Base-by-base conservation (phyloP, 1,284 basidiomycete species). In the Pseudozyma flocculosa region DNA sequence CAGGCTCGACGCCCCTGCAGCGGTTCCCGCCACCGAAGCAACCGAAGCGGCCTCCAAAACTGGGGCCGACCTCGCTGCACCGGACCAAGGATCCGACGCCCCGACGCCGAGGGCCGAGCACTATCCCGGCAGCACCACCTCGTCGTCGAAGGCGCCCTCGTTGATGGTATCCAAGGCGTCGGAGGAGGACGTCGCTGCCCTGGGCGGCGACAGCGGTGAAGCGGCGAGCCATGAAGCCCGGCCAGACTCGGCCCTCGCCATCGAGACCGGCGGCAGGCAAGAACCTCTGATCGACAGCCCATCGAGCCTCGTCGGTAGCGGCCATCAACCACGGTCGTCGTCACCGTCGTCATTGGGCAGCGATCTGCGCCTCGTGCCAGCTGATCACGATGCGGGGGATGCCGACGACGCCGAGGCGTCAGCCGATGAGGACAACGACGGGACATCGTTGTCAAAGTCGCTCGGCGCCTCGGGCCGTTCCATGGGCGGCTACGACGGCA, bases 111-210 rank as follows among this genome's bases (percentile, higher is more conserved):
- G 7, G 5, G 26, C 26, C 7, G 26, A 29, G 11, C 7, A 29
- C 26, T 29, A 5, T 22, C 18, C 18, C 10, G 22, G 5, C 5
- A 41, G 40, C 15, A 9, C 11, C 39, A 11, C 39, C 19, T 40
- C 39, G 15, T 10, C 18, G 22, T 41, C 24, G 3, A 15, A 18
- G 13, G 45, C 47, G 5, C 61, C 61, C 5, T 54, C 55, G 1
- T 11, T 63, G 37, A 40, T 59, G 23, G 45, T 63, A 11, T 63
- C 61, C 29, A 58, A 55, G 38, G 61, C 61, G 2, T 63, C 55
- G 9, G 52, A 63, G 34, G 45, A 29, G 7, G 11, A 11, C 26
- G 11, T 29, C 26, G 26, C 26, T 29, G 26, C 26, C 5, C 11
- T 29, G 26, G n/a, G n/a, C n/a, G n/a, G n/a, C n/a, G n/a, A n/a